Percentiles rank a stretch among this genome's conserved stretches.
phyloP scores from a whole-genome alignment of 2,329 filamentous ascomycete species.

The Cadophora luteo-olivacea region DNA sequence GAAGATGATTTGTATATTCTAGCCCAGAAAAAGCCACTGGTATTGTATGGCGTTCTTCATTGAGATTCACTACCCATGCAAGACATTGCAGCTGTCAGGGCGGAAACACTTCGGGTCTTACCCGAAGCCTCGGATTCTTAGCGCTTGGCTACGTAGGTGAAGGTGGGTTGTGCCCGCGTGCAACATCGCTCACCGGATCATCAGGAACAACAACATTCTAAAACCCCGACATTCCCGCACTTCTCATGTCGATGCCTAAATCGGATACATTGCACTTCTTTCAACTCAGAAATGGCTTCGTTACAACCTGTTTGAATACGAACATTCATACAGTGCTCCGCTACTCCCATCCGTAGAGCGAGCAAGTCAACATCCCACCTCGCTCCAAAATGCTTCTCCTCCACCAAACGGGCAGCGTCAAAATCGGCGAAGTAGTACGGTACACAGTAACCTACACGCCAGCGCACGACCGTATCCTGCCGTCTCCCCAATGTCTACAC shows the following conservation, averaged over 20 bases:
- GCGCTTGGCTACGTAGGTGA: not conserved
- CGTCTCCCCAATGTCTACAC: conserved; percentile 79
- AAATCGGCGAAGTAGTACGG: conserved; percentile 92
- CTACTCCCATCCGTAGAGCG: not conserved
- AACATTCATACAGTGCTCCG: not conserved
- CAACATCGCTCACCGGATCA: conserved; percentile 10
- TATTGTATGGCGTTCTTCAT: too few species aligned
- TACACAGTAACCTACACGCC: conserved; percentile 94
- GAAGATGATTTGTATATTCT: too few species aligned
- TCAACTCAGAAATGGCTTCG: not conserved
- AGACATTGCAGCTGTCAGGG: not conserved
- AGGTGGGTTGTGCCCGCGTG: conserved; percentile 1
- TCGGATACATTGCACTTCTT: not conserved
- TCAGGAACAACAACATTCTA: not conserved
- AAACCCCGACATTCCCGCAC: not conserved
- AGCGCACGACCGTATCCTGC: conserved; percentile 85
- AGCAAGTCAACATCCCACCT: conserved; percentile 10
- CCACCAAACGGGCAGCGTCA: conserved; percentile 89
- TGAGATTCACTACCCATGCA: not conserved
- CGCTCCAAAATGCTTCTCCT: conserved; percentile 77
- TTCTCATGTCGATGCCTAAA: not conserved
- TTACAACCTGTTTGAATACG: not conserved
- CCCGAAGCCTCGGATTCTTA: conserved; percentile 1
- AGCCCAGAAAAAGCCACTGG: too few species aligned
- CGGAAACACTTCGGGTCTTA: not conserved